phyloP scores from a whole-genome alignment of 1,139 yeast species.

The Candida sojae region DNA sequence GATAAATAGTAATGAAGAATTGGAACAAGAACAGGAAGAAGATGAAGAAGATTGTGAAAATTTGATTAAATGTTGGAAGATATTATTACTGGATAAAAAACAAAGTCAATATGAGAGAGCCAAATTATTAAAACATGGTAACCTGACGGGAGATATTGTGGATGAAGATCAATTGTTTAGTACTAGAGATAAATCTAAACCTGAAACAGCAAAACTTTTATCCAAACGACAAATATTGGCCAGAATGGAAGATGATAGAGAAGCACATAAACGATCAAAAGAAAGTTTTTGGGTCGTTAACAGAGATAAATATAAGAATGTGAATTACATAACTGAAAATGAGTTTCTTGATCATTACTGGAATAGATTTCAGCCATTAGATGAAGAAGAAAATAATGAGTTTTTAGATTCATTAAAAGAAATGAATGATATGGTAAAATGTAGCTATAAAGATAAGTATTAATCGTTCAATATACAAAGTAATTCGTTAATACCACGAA shows the following conservation, averaged over 20 bases:
- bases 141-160: constrained; percentile 23
- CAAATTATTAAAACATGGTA: constrained; percentile 32
- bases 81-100: constrained; percentile 47
- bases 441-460: constrained; percentile 46
- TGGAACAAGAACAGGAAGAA: constrained; percentile 20
- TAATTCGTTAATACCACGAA: constrained; percentile 78
- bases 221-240: constrained; percentile 60
- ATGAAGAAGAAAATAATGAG: constrained; percentile 46
- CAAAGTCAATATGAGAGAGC: constrained; percentile 54
- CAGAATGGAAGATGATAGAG: constrained; percentile 87
- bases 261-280: constrained; percentile 75
- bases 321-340: constrained; percentile 39
- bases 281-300: constrained; percentile 74
- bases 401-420: constrained; percentile 52
- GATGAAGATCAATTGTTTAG: constrained; percentile 35
- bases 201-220: constrained; percentile 22
- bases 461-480: constrained; percentile 40
- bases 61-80: constrained; percentile 47
- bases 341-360: constrained; percentile 65
- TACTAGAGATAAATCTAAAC: constrained; percentile 24
- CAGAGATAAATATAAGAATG: constrained; percentile 37
- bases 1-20: constrained; percentile 35
- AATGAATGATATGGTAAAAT: constrained; percentile 50
- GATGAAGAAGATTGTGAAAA: constrained; percentile 30
- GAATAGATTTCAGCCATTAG: constrained; percentile 49